Evolutionary conservation across 768 basidiomycete genomes (phyloP).

Genomic region (Boletus rex-veris): DNA sequence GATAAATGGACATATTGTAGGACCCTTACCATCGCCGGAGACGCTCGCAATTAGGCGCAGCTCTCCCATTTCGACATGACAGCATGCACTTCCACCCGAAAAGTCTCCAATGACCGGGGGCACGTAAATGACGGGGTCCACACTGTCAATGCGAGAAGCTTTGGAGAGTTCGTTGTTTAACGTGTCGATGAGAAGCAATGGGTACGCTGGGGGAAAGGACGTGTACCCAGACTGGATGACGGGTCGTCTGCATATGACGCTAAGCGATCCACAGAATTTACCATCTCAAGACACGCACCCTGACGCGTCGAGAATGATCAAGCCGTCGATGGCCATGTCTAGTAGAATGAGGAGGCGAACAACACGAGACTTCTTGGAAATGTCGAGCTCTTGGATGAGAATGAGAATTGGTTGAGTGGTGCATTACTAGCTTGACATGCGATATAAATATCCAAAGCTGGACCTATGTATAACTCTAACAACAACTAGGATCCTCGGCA

Average conservation of each 20-base stretch:
- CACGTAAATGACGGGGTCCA: conserved; percentile 77
- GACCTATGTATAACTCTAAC: conserved; percentile 12
- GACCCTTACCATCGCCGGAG: conserved; percentile 69
- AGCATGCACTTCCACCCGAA: conserved; percentile 64
- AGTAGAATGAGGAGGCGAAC: background rate
- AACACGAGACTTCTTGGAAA: too few relatives aligned
- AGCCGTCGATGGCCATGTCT: conserved; percentile 73
- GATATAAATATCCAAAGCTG: conserved; percentile 3
- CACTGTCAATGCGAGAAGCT: conserved; percentile 46
- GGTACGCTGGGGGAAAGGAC: conserved; percentile 70
- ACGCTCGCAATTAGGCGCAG: conserved; percentile 77
- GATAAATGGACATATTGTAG: background rate
- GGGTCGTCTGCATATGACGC: conserved; percentile 47
- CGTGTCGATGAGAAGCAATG: conserved; percentile 83
- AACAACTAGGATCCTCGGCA: background rate
- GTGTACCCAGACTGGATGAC: conserved; percentile 92
- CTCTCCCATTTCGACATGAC: conserved; percentile 75
- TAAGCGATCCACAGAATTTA: conserved; percentile 1
- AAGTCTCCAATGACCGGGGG: conserved; percentile 39
- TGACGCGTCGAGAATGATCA: conserved; percentile 72
- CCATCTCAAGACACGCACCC: conserved; percentile 47
- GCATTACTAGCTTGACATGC: conserved; percentile 3
- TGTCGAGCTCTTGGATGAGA: too few relatives aligned
- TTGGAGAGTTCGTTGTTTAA: conserved; percentile 70
- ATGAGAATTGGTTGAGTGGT: background rate